Evolutionary conservation across 2,329 filamentous ascomycete species (phyloP), one percentile per base, ranked within the genome.

Genomic region (Ophiosphaerella herpotricha): DNA sequence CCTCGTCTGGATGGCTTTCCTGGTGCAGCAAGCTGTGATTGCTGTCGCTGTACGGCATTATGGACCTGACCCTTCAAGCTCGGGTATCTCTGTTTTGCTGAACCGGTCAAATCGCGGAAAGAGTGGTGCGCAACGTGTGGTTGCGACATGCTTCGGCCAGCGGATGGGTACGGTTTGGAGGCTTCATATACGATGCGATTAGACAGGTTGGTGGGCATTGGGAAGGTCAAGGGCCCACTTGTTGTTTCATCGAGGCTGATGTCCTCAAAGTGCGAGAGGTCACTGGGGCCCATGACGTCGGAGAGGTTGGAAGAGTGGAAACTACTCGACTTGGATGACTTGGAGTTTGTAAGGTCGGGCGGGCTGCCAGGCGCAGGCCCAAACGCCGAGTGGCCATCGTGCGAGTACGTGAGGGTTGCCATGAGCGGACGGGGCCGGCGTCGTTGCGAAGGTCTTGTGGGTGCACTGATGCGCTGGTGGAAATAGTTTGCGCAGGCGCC

Each of bases 311-410:
- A 86, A 33, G 91, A 96, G 62, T 87, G 88, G 66, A 93, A 89
- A 42, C 91, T 96, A 5, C 90, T 95, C 24, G 91, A 91, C 75
- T 94, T 95, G 58, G 90, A 96, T 55, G 90, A 94, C 74, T 93
- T 95, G 53, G 90, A 95, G 60, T 81, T 82, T 56, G 88, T 90
- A 76, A 96, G 85, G 65, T 90, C 89, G 54, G 88, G 88, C 50
- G 88, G 88, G 58, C 88, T 90, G 71, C 82, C 84, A 39, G 87
- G 86, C 52, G 74, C 78, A 48, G 75, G 78, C 68, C 68, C 71
- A 47, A 76, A 63, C 38, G 57, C 55, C 43, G 63, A 57, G 50
- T 53, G 57, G 36, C 57, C 52, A 52, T 64, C 58, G 32, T 61
- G 58, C 37, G 61, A 48, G 49, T 68, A 69, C 26, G 61, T 60